Base-by-base conservation (phyloP, 2,329 filamentous ascomycete species). In the Neurospora sp. region DNA sequence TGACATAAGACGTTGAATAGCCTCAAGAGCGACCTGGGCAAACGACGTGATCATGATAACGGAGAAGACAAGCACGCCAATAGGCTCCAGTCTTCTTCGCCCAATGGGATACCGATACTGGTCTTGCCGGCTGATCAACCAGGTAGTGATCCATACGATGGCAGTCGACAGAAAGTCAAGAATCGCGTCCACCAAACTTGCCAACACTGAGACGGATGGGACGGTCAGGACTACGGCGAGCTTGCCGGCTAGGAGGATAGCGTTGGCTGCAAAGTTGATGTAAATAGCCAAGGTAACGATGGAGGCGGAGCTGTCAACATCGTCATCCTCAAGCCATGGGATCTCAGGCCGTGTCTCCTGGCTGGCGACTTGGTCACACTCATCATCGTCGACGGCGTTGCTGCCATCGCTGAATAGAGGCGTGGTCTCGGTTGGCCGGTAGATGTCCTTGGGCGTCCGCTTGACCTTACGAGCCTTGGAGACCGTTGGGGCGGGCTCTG, bases 271-370 rank as follows among this genome's bases (percentile, higher is more conserved):
- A 67, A 96, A 86, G 77, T 96, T 97, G 79, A 96, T 82, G 79
- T 93, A 95, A 76, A 98, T 96, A 57, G 95, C 94, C 23, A 96
- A 77, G n/a, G 89, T 91, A 67, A 97, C 93, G 67, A 97, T 87
- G 17, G 86, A 88, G 71, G 90, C 89, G 66, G 89, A 85, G 72
- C 89, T 92, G 76, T 93, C 91, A 2, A 93, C 74, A 28, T 87
- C 86, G 70, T 90, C 90, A 73, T 93, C 91, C 70, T 91, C 90
- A 69, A 91, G 86, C 79, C 88, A 90, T 8, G 90, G 91, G 57
- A 93, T 87, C 70, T 90, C 84, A 11, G 85, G 85, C 69, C 82
- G 83, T 36, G 83, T 81, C 37, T 71, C 76, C 57, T 69, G 70
- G 52, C 74, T 81, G 8, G 80, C 78, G 15, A 82, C 81, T 28